A percentile compares a stretch with the other conserved stretches of the same genome.
Evolutionary conservation across 495 filamentous ascomycete species (phyloP).

Genomic region (Neurospora sp.): DNA sequence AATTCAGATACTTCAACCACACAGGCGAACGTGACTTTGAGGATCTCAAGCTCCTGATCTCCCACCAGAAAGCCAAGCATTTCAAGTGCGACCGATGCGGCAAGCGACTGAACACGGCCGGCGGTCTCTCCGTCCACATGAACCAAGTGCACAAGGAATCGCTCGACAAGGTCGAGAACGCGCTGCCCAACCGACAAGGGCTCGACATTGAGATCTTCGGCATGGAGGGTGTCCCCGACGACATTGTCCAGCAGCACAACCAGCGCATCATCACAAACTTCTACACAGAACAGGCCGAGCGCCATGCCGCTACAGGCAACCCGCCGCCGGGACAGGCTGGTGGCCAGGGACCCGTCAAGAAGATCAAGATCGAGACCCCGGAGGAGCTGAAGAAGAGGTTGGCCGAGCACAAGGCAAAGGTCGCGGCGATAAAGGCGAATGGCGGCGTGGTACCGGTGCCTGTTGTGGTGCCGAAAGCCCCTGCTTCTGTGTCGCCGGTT

Average conservation of each 20-base stretch:
- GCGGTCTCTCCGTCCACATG: constrained; percentile 93
- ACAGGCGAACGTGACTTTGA: constrained; percentile 87
- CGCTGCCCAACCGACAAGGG: constrained; percentile 68
- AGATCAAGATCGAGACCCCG: constrained; percentile 65
- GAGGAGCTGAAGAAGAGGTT: constrained; percentile 75
- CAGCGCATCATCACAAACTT: constrained; percentile 75
- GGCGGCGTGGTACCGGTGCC: not conserved
- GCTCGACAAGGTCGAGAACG: constrained; percentile 78
- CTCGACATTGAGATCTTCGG: constrained; percentile 94
- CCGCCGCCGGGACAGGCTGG: constrained; percentile 49
- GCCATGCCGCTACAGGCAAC: constrained; percentile 75
- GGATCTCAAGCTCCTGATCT: constrained; percentile 89
- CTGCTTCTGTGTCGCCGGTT: constrained; percentile 41
- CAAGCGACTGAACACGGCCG: constrained; percentile 84
- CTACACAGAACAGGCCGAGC: constrained; percentile 75
- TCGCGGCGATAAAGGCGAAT: constrained; percentile 44
- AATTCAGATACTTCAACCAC: not conserved
- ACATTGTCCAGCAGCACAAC: constrained; percentile 69
- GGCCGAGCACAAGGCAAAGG: constrained; percentile 67
- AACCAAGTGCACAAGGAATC: constrained; percentile 96
- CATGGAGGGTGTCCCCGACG: constrained; percentile 92
- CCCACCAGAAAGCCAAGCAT: constrained; percentile 96
- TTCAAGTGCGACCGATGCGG: constrained; percentile 92
- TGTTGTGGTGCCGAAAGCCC: not conserved
- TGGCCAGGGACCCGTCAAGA: constrained; percentile 53